Base-by-base conservation (phyloP, 2,329 filamentous ascomycete species). In the Fusarium sp. region DNA sequence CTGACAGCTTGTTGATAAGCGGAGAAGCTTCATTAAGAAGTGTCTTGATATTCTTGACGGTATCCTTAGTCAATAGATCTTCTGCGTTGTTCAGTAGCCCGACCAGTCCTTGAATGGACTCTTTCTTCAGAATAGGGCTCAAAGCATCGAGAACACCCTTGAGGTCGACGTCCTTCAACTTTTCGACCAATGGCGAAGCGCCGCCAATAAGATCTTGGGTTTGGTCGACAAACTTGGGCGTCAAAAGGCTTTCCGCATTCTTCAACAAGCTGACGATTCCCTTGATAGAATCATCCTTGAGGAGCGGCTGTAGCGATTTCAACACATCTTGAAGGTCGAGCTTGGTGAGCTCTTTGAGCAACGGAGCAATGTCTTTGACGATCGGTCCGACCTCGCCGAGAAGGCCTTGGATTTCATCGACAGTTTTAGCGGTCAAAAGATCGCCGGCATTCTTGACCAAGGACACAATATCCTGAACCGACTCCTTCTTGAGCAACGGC, bases 221-320 rank as follows among this genome's bases (percentile, higher is more conserved):
- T 53, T 65, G 69, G 3, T 67, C 57, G 8, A 72, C 69, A 4
- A 67, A 61, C 4, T 69, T 64, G 10, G 67, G 46, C 0, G 61
- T 66, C 34, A 68, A 34, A 1, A 78, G 67, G 6, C 64, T 53
- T 10, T 74, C 70, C 0, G 76, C 76, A 12, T 78, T 77, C 7
- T 61, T 67, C 12, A 79, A 61, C 3, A 79, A 61, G 13, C 58
- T 58, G 34, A 68, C 22, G 12, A 68, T 68, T 5, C 58, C 54
- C 38, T 68, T 66, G 19, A 68, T 65, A 1, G 55, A 67, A 8
- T 64, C 44, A 1, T 47, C 32, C 1, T 69, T 74, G 1, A 79
- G 69, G 2, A 80, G 68, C 2, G 77, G 77, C 31, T 72, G 69
- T 6, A 79, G 36, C 3, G 76, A 70, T 8, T 74, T 66, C 4